Evolutionary conservation across 352 stramenopile species (phyloP).

Genomic region (Phytophthora cajani): DNA sequence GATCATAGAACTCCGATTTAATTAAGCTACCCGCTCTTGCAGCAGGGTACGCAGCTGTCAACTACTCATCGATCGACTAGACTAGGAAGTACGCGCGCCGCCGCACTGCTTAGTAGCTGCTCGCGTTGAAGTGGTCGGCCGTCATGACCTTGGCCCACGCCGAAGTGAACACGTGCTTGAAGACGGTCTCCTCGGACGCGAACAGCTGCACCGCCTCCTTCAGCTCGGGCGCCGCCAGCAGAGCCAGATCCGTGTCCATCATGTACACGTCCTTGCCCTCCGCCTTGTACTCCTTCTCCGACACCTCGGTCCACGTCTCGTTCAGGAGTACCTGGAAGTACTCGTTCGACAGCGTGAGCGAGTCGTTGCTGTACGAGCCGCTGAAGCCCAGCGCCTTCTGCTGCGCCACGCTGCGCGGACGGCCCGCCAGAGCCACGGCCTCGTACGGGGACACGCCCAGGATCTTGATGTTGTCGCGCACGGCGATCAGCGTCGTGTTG

Average conservation of each 20-base stretch:
- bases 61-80: slow-evolving; percentile 9
- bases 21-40: slow-evolving; percentile 25
- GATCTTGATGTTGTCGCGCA: slow-evolving; percentile 92
- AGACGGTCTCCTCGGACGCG: slow-evolving; percentile 19
- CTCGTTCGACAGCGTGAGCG: slow-evolving; percentile 74
- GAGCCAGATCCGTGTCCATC: slow-evolving; percentile 26
- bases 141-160: slow-evolving; percentile 30
- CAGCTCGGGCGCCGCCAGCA: slow-evolving; percentile 26
- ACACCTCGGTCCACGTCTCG: slow-evolving; percentile 30
- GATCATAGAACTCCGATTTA: slow-evolving; percentile 26
- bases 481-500: slow-evolving; percentile 73
- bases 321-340: slow-evolving; percentile 31
- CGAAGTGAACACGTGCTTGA: slow-evolving; percentile 27
- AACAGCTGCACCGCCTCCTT: slow-evolving; percentile 31
- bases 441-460: slow-evolving; percentile 92
- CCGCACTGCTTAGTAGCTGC: slow-evolving; percentile 19
- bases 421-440: slow-evolving; percentile 91
- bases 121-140: slow-evolving; percentile 23
- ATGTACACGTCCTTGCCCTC: slow-evolving; percentile 33
- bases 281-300: slow-evolving; percentile 28
- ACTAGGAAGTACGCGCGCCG: slow-evolving; percentile 2
- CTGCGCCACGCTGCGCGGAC: slow-evolving; percentile 93
- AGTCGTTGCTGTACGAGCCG: slow-evolving; percentile 84
- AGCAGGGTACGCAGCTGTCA: slow-evolving; percentile 5
- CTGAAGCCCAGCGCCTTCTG: slow-evolving; percentile 79